Conservation (phyloP, 768 basidiomycete genomes). For the Xerocomellus intermedius region DNA sequence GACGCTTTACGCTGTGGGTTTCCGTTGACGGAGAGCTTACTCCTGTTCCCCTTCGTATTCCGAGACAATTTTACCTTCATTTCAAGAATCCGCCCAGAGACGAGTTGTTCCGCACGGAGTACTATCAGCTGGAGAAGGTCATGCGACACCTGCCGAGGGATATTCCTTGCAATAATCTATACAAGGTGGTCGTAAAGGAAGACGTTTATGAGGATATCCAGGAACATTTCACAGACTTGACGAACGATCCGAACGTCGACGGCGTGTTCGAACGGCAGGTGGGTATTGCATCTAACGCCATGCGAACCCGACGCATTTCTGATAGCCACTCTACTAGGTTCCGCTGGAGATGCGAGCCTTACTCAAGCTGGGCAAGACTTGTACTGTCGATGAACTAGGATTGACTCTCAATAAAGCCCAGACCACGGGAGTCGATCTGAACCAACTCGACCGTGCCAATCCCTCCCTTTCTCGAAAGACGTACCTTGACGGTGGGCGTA, state of each 20-base stretch:
- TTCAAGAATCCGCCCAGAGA: slow-evolving; percentile 67
- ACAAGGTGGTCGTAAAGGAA: slow-evolving; percentile 80
- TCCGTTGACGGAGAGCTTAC: slow-evolving; percentile 76
- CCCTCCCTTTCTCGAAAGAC: slow-evolving; percentile 55
- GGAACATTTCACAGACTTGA: slow-evolving; percentile 89
- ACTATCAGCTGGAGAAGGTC: slow-evolving; percentile 72
- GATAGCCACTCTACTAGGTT: slow-evolving; percentile 46
- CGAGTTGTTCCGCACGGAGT: slow-evolving; percentile 64
- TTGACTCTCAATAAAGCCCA: slow-evolving; percentile 82
- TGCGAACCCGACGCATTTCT: background rate
- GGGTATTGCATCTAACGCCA: slow-evolving; percentile 10
- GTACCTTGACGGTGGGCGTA: slow-evolving; percentile 73
- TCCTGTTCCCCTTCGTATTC: slow-evolving; percentile 79
- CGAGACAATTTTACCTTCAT: slow-evolving; percentile 92
- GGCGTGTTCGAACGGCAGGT: slow-evolving; percentile 95
- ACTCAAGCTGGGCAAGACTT: slow-evolving; percentile 81
- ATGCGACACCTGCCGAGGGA: slow-evolving; percentile 78
- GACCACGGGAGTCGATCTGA: slow-evolving; percentile 77
- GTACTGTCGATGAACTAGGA: slow-evolving; percentile 59
- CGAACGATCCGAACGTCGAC: slow-evolving; percentile 92
- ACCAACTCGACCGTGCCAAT: slow-evolving; percentile 68
- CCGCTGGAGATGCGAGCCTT: slow-evolving; percentile 81
- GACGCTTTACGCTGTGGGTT: slow-evolving; percentile 88
- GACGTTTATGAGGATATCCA: slow-evolving; percentile 80
- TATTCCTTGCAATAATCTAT: slow-evolving; percentile 73